A percentile compares a stretch with the other conserved stretches of the same genome.
Conservation (phyloP, 257 asterid genomes). For the Scutellaria barbata region DNA sequence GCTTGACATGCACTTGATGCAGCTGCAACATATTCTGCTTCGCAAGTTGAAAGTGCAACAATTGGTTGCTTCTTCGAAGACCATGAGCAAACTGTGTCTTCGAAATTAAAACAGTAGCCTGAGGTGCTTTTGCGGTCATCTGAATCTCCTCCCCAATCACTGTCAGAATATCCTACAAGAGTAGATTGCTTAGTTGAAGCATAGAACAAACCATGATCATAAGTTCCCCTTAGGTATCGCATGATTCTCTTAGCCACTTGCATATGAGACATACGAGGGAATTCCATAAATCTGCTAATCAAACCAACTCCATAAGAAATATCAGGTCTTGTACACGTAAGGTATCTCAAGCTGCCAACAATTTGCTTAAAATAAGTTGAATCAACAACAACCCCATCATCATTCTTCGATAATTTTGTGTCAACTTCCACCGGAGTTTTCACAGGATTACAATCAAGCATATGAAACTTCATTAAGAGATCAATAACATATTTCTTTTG, state of each 20-base stretch:
- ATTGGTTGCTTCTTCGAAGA: slow-evolving; percentile 26
- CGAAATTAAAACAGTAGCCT: slow-evolving; percentile 23
- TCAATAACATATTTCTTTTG: slow-evolving; percentile 25
- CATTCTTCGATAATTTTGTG: slow-evolving; percentile 20
- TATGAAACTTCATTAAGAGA: slow-evolving; percentile 25
- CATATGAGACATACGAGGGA: slow-evolving; percentile 32
- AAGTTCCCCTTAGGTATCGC: neutral
- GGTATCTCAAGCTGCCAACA: slow-evolving; percentile 34
- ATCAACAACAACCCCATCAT: neutral
- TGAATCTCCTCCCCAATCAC: slow-evolving; percentile 30
- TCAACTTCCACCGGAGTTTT: slow-evolving; percentile 28
- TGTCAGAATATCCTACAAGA: slow-evolving; percentile 33
- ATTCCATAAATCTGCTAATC: slow-evolving; percentile 29
- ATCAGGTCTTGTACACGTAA: slow-evolving; percentile 36
- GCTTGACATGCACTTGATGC: slow-evolving; percentile 34
- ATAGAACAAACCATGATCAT: too few relatives aligned
- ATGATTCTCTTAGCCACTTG: slow-evolving; percentile 29
- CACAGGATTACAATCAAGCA: slow-evolving; percentile 32
- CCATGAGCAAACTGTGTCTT: slow-evolving; percentile 25
- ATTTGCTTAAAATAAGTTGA: slow-evolving; percentile 19
- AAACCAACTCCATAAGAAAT: slow-evolving; percentile 16
- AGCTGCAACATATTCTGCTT: slow-evolving; percentile 31
- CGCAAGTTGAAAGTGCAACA: slow-evolving; percentile 37
- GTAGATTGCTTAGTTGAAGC: neutral
- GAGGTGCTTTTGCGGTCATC: slow-evolving; percentile 28